Evolutionary conservation across 805 yeast genomes (phyloP).

Genomic region (Lipomyces anomalus): DNA sequence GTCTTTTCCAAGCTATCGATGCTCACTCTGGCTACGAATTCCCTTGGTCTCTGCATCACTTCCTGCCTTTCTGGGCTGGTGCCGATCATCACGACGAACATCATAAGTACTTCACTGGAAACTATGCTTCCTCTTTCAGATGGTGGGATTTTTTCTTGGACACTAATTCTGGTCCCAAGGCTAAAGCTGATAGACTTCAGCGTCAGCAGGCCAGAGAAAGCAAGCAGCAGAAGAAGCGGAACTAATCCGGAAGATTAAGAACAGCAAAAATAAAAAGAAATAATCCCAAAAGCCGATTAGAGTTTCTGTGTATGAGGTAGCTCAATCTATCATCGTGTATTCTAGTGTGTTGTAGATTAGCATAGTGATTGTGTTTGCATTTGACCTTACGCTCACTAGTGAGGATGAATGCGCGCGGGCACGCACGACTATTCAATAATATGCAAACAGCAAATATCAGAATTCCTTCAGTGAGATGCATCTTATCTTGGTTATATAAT

Average conservation of each 20-base stretch:
- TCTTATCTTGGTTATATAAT: no score
- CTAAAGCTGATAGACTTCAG: conserved; percentile 61
- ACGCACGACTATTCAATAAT: no score
- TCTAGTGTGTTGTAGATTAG: no score
- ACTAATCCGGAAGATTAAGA: conserved; percentile 3
- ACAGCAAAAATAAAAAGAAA: conserved; percentile 1
- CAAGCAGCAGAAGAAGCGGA: no score
- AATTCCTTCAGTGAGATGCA: no score
- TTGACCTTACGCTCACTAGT: no score
- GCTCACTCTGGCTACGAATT: conserved; percentile 97
- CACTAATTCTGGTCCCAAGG: conserved; percentile 87
- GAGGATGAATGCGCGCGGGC: no score
- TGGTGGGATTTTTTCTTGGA: conserved; percentile 88
- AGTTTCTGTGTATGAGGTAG: no score
- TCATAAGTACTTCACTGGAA: conserved; percentile 92
- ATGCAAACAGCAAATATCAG: no score
- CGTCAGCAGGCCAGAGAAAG: conserved; percentile 51
- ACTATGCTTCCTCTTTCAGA: conserved; percentile 90
- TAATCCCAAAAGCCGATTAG: no score
- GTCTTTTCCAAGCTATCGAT: conserved; percentile 94
- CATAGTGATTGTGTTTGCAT: no score
- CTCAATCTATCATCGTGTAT: no score
- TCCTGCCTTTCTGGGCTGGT: conserved; percentile 57
- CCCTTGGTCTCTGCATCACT: conserved; percentile 91
- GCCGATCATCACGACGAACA: conserved; percentile 65